A percentile compares a stretch with the other conserved stretches of the same genome.
Evolutionary conservation across 768 basidiomycete genomes (phyloP).

Genomic region (Agaricus sinodeliciosus): DNA sequence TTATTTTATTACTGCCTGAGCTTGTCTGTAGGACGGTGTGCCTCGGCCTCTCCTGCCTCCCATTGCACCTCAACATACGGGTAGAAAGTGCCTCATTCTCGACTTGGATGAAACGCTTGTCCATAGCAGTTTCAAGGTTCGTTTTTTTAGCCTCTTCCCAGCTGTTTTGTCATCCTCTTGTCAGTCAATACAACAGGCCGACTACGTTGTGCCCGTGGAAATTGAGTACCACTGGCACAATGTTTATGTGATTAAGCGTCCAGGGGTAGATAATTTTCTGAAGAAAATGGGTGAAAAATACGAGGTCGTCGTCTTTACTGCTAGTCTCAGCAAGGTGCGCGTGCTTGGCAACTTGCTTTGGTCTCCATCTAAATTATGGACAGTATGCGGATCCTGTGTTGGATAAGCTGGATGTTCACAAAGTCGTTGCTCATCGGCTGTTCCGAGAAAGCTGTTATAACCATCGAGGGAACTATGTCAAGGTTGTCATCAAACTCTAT

Average conservation of each 20-base stretch:
- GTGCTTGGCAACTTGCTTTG: background rate
- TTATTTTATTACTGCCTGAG: background rate
- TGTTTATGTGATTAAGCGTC: slow-evolving; percentile 97
- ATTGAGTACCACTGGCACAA: slow-evolving; percentile 99
- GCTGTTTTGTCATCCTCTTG: slow-evolving; percentile 11
- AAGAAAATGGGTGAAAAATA: slow-evolving; percentile 99
- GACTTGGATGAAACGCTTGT: slow-evolving; percentile 97
- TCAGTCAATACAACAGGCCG: slow-evolving; percentile 89
- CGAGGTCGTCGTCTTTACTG: slow-evolving; percentile 97
- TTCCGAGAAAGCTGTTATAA: slow-evolving; percentile 99
- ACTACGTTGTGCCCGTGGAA: slow-evolving; percentile 98
- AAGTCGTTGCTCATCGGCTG: slow-evolving; percentile 87
- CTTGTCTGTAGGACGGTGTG: slow-evolving; percentile 60
- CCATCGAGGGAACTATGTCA: slow-evolving; percentile 98
- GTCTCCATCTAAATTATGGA: slow-evolving; percentile 7
- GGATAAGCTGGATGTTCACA: slow-evolving; percentile 91
- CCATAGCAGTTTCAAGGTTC: slow-evolving; percentile 96
- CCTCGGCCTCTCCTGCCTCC: slow-evolving; percentile 88
- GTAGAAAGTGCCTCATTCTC: slow-evolving; percentile 92
- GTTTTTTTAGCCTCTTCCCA: slow-evolving; percentile 11
- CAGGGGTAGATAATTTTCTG: slow-evolving; percentile 95
- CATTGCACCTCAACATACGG: slow-evolving; percentile 69
- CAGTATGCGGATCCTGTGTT: slow-evolving; percentile 98
- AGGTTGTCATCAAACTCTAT: slow-evolving; percentile 44
- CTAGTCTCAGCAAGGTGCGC: slow-evolving; percentile 91